Conservation (phyloP, 2,329 filamentous ascomycete genomes). For the Epichloe amarillans region DNA sequence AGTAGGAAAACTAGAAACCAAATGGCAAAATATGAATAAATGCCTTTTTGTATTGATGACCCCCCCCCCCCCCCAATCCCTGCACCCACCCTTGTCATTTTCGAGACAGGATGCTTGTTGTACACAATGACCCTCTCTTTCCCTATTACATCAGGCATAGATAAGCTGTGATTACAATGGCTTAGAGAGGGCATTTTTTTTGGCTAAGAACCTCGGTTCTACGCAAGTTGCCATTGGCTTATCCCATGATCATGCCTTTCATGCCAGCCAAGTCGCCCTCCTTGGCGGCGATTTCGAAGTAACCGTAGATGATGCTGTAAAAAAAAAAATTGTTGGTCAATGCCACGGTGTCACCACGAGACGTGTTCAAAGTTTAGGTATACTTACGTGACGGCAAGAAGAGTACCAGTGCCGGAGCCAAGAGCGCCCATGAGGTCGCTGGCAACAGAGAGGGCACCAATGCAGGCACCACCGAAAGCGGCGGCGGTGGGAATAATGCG, state of each 20-base stretch:
- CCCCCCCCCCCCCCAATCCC: neutral
- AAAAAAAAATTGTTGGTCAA: neutral
- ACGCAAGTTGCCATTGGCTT: constrained; percentile 15
- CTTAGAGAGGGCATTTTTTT: neutral
- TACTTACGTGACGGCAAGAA: constrained; percentile 94
- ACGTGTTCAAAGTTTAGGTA: constrained; percentile 13
- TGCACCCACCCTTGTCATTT: neutral
- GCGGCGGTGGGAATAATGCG: constrained; percentile 96
- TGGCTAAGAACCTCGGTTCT: neutral
- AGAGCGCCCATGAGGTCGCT: constrained; percentile 93
- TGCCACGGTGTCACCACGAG: too few species aligned
- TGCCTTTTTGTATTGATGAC: constrained; percentile 3
- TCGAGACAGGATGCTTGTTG: constrained; percentile 3
- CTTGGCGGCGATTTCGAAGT: constrained; percentile 98
- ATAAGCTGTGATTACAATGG: neutral
- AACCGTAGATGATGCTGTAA: constrained; percentile 88
- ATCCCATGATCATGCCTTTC: constrained; percentile 62
- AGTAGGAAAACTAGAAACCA: neutral
- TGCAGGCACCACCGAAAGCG: constrained; percentile 96
- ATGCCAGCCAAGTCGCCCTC: constrained; percentile 86
- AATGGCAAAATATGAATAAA: neutral
- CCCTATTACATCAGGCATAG: neutral
- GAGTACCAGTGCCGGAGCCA: constrained; percentile 92
- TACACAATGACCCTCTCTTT: constrained; percentile 2
- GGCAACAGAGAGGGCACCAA: constrained; percentile 89